Conservation (phyloP, 192 early-diverging fungal species). For the Chytriomyces sp. region DNA sequence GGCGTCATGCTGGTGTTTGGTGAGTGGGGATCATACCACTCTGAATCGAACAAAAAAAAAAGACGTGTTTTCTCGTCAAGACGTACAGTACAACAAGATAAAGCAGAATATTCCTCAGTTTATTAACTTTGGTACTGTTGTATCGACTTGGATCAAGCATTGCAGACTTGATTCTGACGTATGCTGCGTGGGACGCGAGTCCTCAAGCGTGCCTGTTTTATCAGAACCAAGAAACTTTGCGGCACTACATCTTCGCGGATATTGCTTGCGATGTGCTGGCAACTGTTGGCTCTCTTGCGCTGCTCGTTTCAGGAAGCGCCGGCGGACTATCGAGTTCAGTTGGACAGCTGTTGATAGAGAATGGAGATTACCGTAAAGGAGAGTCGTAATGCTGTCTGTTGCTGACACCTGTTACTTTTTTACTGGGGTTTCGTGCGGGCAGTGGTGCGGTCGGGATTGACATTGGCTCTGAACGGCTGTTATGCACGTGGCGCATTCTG, state of each 20-base stretch:
- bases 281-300: not conserved
- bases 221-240: not conserved
- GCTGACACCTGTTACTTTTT: too few species aligned
- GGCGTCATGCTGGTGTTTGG: too few species aligned
- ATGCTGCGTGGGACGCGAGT: not conserved
- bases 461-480: too few species aligned
- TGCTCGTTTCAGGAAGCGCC: not conserved
- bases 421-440: too few species aligned
- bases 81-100: not conserved
- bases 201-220: not conserved
- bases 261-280: not conserved
- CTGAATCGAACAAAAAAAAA: too few species aligned
- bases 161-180: not conserved
- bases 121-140: not conserved
- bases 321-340: too few species aligned
- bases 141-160: constrained; percentile 2
- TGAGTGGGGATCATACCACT: too few species aligned
- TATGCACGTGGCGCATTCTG: too few species aligned
- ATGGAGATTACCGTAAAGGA: too few species aligned
- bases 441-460: too few species aligned
- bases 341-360: too few species aligned
- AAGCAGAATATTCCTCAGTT: not conserved
- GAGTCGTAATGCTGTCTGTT: too few species aligned
- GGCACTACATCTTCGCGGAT: not conserved
- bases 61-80: constrained; percentile 1